These are phyloP conservation scores for Calocybe cyanea DNA, from an alignment of 768 basidiomycete species.

Conservation along the genomic window DNA sequence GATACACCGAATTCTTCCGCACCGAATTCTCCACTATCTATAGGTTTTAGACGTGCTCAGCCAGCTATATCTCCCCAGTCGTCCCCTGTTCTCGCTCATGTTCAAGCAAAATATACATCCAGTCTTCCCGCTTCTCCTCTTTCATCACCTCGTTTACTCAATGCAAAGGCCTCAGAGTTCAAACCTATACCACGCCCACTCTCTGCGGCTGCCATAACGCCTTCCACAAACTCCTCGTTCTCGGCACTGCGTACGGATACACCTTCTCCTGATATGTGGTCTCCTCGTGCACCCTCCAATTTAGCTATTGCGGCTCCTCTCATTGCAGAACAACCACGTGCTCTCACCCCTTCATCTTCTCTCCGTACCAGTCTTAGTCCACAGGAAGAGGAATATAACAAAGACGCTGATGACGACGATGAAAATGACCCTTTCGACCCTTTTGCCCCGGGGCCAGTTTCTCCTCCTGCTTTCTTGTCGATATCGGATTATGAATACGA, in stretches of 20 bases:
- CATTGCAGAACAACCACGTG: slow-evolving; percentile 62
- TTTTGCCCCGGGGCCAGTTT: slow-evolving; percentile 47
- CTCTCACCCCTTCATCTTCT: slow-evolving; percentile 61
- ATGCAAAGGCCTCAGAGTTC: slow-evolving; percentile 88
- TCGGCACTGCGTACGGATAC: slow-evolving; percentile 58
- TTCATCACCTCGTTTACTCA: slow-evolving; percentile 80
- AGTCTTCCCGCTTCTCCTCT: slow-evolving; percentile 83
- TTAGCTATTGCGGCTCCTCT: slow-evolving; percentile 91
- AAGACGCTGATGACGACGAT: slow-evolving; percentile 35
- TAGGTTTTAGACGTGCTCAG: slow-evolving; percentile 74
- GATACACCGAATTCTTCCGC: slow-evolving; percentile 75
- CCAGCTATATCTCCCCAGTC: slow-evolving; percentile 70
- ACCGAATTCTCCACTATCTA: slow-evolving; percentile 72
- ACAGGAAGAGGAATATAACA: slow-evolving; percentile 35
- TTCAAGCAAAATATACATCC: slow-evolving; percentile 66
- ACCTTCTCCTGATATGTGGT: slow-evolving; percentile 89
- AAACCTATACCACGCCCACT: slow-evolving; percentile 80
- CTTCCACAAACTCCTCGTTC: slow-evolving; percentile 29
- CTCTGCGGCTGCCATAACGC: slow-evolving; percentile 67
- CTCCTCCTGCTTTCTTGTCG: slow-evolving; percentile 58
- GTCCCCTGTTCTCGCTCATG: slow-evolving; percentile 61
- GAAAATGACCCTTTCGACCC: slow-evolving; percentile 89
- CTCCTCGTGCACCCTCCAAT: slow-evolving; percentile 70
- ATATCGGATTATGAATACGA: slow-evolving; percentile 69
- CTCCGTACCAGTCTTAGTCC: slow-evolving; percentile 61